Evolutionary conservation across 768 basidiomycete genomes (phyloP), one percentile per base, ranked within the genome.

Genomic region (Tephrocybe sp.): DNA sequence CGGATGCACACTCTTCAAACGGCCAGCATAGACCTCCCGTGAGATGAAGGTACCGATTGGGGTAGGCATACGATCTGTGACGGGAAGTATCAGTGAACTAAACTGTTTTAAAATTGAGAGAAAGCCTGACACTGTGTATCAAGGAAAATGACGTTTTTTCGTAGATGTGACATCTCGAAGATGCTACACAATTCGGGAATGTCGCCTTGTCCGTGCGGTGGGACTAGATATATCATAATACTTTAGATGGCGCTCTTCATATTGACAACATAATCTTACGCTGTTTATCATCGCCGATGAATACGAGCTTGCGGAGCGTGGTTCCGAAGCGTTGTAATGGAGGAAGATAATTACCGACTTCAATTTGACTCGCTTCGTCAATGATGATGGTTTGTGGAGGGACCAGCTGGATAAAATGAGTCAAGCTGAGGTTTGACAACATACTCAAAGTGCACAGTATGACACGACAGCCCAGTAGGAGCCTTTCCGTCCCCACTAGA

Each of bases 401-500:
- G 7, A 69, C 71, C 3, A 69, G 9, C 2, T 47, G 62, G 9
- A 59, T 54, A 28, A 74, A 62, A 5, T 24, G 4, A 0, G 55
- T 39, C 8, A 74, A 40, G 7, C 50, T 63, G 6, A 39, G 36
- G 36, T 69, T 66, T 0, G 83, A 77, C 1, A 90, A 70, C 83
- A 87, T 89, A 57, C 75, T 74, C 0, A 88, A 65, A 4, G 88
- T 90, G 60, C 84, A 86, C 0, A 90, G 73, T 10, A 90, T 72
- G 18, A 88, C 80, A 46, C 76, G 70, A 4, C 73, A 73, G 7
- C 65, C 73, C 24, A 54, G 42, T n/a, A 79, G 51, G 7, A 58
- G 71, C 52, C 53, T 55, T 46, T 54, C 46, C 5, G 65, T 57
- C 1, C 49, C 64, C 1, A 68, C 50, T 7, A 49, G 1, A 43